These are phyloP conservation scores for Eremochloa ophiuroides DNA, from an alignment of 176 grass and related monocot species.

Conservation along the genomic window DNA sequence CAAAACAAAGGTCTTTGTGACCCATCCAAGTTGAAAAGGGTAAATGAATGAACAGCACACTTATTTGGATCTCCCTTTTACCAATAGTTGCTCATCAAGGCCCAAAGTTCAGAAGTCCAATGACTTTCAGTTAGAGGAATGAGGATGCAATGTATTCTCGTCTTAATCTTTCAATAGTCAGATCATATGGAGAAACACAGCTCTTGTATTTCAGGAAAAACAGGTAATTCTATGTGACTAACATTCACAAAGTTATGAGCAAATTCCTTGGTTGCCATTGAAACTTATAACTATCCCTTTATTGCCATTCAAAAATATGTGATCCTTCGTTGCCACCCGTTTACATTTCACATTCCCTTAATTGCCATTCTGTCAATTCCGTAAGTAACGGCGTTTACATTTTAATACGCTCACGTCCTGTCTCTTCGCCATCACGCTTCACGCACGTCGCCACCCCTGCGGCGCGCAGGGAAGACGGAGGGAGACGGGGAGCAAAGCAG, in stretches of 20 bases:
- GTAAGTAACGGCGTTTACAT: no score
- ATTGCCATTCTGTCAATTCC: no score
- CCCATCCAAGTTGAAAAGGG: conserved; percentile 1
- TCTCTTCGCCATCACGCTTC: no score
- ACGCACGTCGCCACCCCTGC: no score
- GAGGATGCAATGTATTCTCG: not conserved
- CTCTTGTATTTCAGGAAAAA: not conserved
- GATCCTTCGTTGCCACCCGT: no score
- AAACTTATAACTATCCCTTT: no score
- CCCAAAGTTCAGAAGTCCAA: not conserved
- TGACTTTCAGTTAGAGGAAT: not conserved
- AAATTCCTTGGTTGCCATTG: no score
- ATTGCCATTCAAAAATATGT: no score
- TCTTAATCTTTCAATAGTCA: not conserved
- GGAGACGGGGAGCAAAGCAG: no score
- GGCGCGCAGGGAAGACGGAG: no score
- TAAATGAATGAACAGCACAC: not conserved
- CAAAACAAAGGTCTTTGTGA: not conserved
- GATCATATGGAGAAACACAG: not conserved
- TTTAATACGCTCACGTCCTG: no score
- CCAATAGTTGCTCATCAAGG: not conserved
- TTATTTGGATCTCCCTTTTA: not conserved
- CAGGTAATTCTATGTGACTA: not conserved
- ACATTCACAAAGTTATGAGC: not conserved
- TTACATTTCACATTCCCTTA: no score